Conservation (phyloP, 129 eudicot genomes). For the Mikania micrantha region DNA sequence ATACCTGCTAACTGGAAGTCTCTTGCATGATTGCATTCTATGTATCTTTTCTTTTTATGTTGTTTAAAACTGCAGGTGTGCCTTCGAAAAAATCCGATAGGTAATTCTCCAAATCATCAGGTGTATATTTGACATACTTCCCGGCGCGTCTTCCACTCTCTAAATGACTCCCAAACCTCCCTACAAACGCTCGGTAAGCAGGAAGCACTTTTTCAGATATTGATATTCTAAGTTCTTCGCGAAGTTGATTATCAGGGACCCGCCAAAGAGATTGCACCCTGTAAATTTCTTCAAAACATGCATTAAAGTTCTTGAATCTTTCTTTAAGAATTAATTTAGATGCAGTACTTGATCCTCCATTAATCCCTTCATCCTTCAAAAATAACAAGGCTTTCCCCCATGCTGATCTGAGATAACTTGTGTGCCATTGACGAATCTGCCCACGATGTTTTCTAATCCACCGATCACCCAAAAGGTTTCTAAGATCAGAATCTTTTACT, state of each 20-base stretch:
- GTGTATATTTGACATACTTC: conserved; percentile 66
- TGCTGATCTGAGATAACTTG: conserved; percentile 86
- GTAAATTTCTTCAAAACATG: conserved; percentile 85
- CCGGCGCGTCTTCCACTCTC: conserved; percentile 90
- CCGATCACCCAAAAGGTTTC: conserved; percentile 77
- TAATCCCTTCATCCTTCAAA: conserved; percentile 90
- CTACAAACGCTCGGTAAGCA: conserved; percentile 86
- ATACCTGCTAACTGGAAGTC: conserved; percentile 32
- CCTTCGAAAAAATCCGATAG: conserved; percentile 85
- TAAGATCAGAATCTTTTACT: conserved; percentile 78
- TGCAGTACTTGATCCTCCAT: conserved; percentile 72
- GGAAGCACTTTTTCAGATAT: conserved; percentile 94
- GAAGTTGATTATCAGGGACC: conserved; percentile 89
- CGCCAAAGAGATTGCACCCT: conserved; percentile 79
- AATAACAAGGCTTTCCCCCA: conserved; percentile 80
- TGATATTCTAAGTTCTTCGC: conserved; percentile 91
- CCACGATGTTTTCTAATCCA: conserved; percentile 87
- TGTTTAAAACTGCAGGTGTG: conserved; percentile 61
- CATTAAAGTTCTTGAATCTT: conserved; percentile 79
- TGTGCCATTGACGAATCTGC: conserved; percentile 70
- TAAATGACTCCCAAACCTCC: conserved; percentile 78
- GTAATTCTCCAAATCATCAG: conserved; percentile 81
- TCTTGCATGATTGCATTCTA: conserved; percentile 33
- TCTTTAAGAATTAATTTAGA: conserved; percentile 82
- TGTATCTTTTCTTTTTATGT: conserved; percentile 69